Evolutionary conservation across 495 filamentous ascomycete species (phyloP).

Genomic region (Talaromyces nanjingensis): DNA sequence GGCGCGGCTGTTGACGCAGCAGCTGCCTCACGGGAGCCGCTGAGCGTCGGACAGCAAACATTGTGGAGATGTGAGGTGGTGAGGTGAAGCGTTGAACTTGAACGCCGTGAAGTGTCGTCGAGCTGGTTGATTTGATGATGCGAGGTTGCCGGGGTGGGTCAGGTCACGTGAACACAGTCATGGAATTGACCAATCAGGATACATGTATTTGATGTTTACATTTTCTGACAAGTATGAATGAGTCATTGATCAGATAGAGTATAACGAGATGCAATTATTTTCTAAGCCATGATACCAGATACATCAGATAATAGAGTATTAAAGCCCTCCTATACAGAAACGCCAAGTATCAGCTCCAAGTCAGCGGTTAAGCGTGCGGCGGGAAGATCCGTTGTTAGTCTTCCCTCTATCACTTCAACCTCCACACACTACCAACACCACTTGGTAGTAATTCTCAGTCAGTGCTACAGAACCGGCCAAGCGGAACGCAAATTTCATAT

Average conservation of each 20-base stretch:
- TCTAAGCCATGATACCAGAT: too few relatives aligned
- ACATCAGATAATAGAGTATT: too few relatives aligned
- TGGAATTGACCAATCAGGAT: conserved; percentile 1
- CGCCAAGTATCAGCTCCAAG: background rate
- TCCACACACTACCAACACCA: background rate
- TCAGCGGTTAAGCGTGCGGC: background rate
- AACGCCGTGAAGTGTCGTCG: background rate
- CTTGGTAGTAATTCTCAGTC: too few relatives aligned
- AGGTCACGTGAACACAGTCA: conserved; percentile 10
- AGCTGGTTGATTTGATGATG: background rate
- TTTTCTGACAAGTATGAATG: background rate
- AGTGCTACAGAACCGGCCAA: background rate
- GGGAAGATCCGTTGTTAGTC: background rate
- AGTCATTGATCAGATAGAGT: background rate
- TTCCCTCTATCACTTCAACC: background rate
- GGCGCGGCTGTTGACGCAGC: conserved; percentile 39
- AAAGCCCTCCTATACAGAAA: background rate
- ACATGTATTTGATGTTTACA: background rate
- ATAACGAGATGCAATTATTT: background rate
- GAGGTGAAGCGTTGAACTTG: conserved; percentile 11
- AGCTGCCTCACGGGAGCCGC: conserved; percentile 34
- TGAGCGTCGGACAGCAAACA: conserved; percentile 40
- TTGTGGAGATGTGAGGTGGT: conserved; percentile 27
- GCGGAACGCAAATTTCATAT: background rate
- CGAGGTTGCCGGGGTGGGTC: conserved; percentile 13